phyloP scores from a whole-genome alignment of 805 yeast genomes.

The Torulaspora maleeae region DNA sequence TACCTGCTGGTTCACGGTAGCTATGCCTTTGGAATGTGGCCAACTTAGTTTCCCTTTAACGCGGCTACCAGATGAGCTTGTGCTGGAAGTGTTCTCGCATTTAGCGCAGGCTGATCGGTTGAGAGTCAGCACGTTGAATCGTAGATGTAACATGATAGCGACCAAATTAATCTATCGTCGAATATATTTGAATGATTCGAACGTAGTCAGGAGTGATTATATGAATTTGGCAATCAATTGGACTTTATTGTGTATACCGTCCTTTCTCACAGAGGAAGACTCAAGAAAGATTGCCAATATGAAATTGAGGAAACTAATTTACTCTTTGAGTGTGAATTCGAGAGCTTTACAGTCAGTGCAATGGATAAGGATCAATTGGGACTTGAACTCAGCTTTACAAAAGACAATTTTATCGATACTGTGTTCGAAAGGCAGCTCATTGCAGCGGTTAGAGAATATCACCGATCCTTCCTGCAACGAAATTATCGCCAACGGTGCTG shows the following conservation, averaged over 20 bases:
- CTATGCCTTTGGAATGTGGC: background rate
- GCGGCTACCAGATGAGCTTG: slow-evolving; percentile 28
- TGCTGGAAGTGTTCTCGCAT: slow-evolving; percentile 33
- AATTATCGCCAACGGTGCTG: slow-evolving; percentile 32
- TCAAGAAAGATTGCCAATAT: slow-evolving; percentile 33
- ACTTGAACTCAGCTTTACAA: slow-evolving; percentile 35
- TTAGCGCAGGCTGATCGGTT: slow-evolving; percentile 38
- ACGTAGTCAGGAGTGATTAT: slow-evolving; percentile 36
- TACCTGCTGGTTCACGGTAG: background rate
- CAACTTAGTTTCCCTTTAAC: slow-evolving; percentile 17
- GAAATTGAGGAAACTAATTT: slow-evolving; percentile 28
- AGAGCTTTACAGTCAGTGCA: slow-evolving; percentile 29
- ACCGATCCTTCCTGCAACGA: slow-evolving; percentile 39
- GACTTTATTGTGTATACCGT: slow-evolving; percentile 35
- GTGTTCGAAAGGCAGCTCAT: slow-evolving; percentile 29
- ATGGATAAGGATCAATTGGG: slow-evolving; percentile 44
- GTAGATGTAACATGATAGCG: slow-evolving; percentile 31
- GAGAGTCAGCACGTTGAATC: slow-evolving; percentile 26
- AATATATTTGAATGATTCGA: slow-evolving; percentile 41
- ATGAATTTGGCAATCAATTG: slow-evolving; percentile 39
- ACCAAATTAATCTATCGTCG: slow-evolving; percentile 35
- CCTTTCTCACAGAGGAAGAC: slow-evolving; percentile 24
- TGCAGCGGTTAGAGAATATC: slow-evolving; percentile 39
- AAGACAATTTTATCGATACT: slow-evolving; percentile 29
- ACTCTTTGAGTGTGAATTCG: slow-evolving; percentile 25